Evolutionary conservation across 495 filamentous ascomycete species (phyloP), one percentile per base, ranked within the genome.

Genomic region (Daldinia loculata): DNA sequence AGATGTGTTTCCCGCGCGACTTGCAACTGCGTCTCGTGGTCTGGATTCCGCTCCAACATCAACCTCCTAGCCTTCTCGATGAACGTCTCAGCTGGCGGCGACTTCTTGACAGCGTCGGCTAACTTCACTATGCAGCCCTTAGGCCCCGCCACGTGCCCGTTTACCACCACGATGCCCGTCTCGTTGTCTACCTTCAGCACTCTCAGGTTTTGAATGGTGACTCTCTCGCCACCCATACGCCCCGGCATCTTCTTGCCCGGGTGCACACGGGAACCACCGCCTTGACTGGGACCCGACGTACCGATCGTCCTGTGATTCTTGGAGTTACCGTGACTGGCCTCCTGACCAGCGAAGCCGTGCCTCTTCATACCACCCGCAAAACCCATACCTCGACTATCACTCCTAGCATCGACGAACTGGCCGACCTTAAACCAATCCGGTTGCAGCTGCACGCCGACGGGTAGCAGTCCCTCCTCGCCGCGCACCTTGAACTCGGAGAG

Each of bases 221-320:
- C 91, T 70, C 88, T 87, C 78, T 94, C 84, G 63, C 89, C 89
- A 26, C 95, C 95, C 95, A 99, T 98, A 50, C 92, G 87, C 63
- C 95, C 95, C 22, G 95, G 88, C 95, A 99, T 99, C 80, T 92
- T 93, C 89, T 99, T 99, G 56, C 95, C 95, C 0, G 95, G 95
- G 65, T 91, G 87, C 45, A 99, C 95, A 73, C 95, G 85, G 48
- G 92, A 95, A 78, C 95, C 95, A 78, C 92, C 89, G 70, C 95
- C 95, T 79, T 99, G 95, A 74, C 89, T 89, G 39, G 89, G 92
- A 70, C 95, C 95, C 12, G 88, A 83, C 4, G 92, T 94, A 84
- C 95, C 95, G 84, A 97, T 91, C 2, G 91, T 89, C 75, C 95
- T 87, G 84, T 99, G 95, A 55, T 90, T 93, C 80, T 92, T 87